Conservation (phyloP, 768 basidiomycete species). For the Tulasnella calospora region DNA sequence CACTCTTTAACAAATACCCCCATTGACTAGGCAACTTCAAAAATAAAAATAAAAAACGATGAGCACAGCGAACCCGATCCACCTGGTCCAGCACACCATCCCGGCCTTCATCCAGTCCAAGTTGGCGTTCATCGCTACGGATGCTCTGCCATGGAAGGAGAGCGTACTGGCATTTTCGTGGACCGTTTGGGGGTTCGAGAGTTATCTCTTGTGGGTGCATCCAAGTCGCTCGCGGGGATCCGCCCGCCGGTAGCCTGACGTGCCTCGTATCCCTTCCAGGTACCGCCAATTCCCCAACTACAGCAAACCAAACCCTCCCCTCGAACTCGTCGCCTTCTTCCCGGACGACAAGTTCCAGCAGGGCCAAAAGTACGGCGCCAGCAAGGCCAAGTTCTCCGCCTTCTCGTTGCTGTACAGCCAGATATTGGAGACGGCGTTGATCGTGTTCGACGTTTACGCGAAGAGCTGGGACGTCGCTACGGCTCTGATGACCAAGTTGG, state of each 20-base stretch:
- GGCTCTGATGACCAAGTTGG: slow-evolving; percentile 44
- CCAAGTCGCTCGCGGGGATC: background rate
- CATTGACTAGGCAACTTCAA: background rate
- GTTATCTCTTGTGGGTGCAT: slow-evolving; percentile 53
- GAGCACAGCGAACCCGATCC: background rate
- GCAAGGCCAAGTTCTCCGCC: slow-evolving; percentile 81
- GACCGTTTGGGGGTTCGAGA: slow-evolving; percentile 77
- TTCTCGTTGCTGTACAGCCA: slow-evolving; percentile 72
- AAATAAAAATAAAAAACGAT: background rate
- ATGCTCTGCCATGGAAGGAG: slow-evolving; percentile 73
- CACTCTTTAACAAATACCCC: background rate
- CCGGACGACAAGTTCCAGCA: slow-evolving; percentile 70
- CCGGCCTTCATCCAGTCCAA: slow-evolving; percentile 56
- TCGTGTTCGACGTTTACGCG: slow-evolving; percentile 74
- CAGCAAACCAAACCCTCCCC: slow-evolving; percentile 65
- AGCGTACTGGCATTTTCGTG: slow-evolving; percentile 77
- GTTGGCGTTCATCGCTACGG: slow-evolving; percentile 66
- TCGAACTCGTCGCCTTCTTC: slow-evolving; percentile 64
- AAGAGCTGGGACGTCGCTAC: slow-evolving; percentile 76
- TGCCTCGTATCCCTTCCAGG: slow-evolving; percentile 34
- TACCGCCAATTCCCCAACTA: slow-evolving; percentile 83
- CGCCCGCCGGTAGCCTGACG: too few relatives aligned
- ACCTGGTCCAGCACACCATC: slow-evolving; percentile 19
- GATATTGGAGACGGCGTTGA: slow-evolving; percentile 58
- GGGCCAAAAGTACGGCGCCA: slow-evolving; percentile 84